Conservation (phyloP, 2,329 filamentous ascomycete genomes). For the Fusarium verticillioides region DNA sequence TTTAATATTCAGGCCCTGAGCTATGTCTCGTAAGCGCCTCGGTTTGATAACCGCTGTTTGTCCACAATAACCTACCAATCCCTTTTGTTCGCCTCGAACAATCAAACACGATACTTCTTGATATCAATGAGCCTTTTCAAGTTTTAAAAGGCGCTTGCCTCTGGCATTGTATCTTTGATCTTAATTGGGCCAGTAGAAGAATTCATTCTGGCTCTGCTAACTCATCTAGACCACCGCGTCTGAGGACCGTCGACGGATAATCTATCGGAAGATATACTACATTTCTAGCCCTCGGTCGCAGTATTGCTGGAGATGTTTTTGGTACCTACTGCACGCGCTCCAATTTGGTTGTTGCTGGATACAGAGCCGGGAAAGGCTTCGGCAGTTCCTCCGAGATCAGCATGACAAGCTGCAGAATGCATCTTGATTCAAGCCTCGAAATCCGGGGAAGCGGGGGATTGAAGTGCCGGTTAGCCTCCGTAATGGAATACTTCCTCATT, state of each 20-base stretch:
- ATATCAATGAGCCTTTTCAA: neutral
- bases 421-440: neutral
- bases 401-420: neutral
- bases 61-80: neutral
- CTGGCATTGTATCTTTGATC: neutral
- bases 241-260: accelerated
- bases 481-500: neutral
- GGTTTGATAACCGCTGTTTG: no score
- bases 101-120: accelerated
- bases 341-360: no score
- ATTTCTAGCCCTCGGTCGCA: neutral
- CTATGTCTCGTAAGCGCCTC: no score
- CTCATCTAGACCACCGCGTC: no score
- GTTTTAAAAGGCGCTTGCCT: accelerated
- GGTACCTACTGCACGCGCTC: no score
- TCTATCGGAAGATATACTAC: neutral
- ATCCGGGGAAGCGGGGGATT: neutral
- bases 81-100: accelerated
- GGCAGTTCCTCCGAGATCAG: neutral
- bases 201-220: neutral
- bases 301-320: no score
- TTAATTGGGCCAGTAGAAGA: neutral
- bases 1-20: no score
- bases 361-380: neutral
- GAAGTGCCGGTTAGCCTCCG: neutral